Percentiles rank a stretch among this genome's conserved stretches.
Evolutionary conservation across 2,329 filamentous ascomycete genomes (phyloP).

Genomic region (Blastomyces gilchristii): DNA sequence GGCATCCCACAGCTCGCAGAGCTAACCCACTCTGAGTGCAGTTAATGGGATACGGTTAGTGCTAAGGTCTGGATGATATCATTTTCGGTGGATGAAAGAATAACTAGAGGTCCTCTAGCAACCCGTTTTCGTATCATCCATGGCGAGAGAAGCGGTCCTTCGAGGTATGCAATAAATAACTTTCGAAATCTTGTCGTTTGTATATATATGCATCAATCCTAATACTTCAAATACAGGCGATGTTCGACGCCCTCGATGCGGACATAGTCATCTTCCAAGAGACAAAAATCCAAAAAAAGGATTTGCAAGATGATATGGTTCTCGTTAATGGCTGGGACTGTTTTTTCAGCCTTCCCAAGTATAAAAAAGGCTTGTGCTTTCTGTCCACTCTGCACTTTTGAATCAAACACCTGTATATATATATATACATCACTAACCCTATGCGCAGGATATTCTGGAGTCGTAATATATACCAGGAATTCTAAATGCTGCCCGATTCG

Average conservation of each 20-base stretch:
- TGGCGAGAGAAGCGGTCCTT: constrained; percentile 64
- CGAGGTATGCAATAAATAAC: constrained; percentile 39
- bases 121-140: constrained; percentile 75
- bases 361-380: constrained; percentile 66
- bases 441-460: constrained; percentile 74
- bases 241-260: constrained; percentile 88
- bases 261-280: constrained; percentile 96
- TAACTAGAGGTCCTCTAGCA: constrained; percentile 41
- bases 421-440: not conserved
- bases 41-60: constrained; percentile 68
- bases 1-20: not conserved
- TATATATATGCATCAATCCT: not conserved
- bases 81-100: not conserved
- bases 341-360: constrained; percentile 82
- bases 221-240: constrained; percentile 45
- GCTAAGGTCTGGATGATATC: not conserved
- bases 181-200: not conserved
- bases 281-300: constrained; percentile 89
- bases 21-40: constrained; percentile 31
- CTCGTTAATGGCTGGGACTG: constrained; percentile 91
- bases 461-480: constrained; percentile 90
- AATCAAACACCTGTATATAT: not conserved
- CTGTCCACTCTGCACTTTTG: constrained; percentile 1
- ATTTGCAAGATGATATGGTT: constrained; percentile 90
- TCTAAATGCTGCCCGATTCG: constrained; percentile 73